These are phyloP conservation scores for Neoscytalidium dimidiatum DNA, from an alignment of 2,329 filamentous ascomycete species.

Conservation along the genomic window DNA sequence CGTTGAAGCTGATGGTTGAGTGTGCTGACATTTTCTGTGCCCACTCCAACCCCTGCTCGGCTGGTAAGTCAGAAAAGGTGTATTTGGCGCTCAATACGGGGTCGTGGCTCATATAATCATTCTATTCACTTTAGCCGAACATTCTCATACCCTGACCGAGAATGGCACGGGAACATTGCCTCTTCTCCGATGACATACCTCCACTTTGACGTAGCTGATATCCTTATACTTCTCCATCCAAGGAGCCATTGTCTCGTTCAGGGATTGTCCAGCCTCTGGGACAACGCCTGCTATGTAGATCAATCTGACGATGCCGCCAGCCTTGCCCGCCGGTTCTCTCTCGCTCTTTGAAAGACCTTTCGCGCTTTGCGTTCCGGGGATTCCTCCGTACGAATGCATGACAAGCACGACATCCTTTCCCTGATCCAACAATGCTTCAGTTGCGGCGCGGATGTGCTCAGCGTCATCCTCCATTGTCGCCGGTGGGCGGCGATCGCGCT, in stretches of 20 bases:
- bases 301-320: constrained; percentile 34
- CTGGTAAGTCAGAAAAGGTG: constrained; percentile 26
- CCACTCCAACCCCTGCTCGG: constrained; percentile 22
- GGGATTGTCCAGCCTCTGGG: neutral
- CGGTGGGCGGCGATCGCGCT: constrained; percentile 5
- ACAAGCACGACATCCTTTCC: constrained; percentile 36
- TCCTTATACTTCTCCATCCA: neutral
- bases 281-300: constrained; percentile 26
- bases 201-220: neutral
- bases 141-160: too few relatives aligned
- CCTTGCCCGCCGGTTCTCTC: constrained; percentile 29
- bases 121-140: neutral
- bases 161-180: too few relatives aligned
- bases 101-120: constrained; percentile 17
- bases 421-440: constrained; percentile 28
- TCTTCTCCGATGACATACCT: neutral
- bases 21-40: constrained; percentile 31
- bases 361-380: constrained; percentile 30
- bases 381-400: constrained; percentile 41
- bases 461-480: constrained; percentile 35
- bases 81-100: constrained; percentile 13
- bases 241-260: constrained; percentile 2
- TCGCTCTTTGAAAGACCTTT: constrained; percentile 33
- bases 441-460: constrained; percentile 28
- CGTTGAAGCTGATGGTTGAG: constrained; percentile 36